Evolutionary conservation across 768 basidiomycete species (phyloP).

Genomic region (Ramaria rubella): DNA sequence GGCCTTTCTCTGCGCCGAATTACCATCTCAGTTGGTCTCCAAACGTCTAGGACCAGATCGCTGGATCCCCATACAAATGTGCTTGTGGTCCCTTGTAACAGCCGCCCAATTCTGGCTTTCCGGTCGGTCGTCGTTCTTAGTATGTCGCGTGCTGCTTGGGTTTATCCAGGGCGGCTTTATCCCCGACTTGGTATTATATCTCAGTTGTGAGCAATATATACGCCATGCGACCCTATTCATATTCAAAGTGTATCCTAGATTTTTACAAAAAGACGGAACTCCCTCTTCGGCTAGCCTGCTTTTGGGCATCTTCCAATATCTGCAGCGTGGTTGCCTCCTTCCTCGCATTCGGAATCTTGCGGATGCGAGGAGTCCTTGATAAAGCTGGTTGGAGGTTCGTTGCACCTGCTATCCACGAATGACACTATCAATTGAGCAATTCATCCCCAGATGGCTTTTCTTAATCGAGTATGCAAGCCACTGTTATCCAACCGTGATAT

Average conservation of each 20-base stretch:
- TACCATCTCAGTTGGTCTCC: constrained; percentile 57
- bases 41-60: constrained; percentile 58
- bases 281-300: constrained; percentile 47
- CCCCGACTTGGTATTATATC: constrained; percentile 54
- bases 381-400: constrained; percentile 45
- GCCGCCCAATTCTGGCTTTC: constrained; percentile 49
- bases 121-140: constrained; percentile 45
- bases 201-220: constrained; percentile 41
- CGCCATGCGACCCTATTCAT: not conserved
- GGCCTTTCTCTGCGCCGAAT: constrained; percentile 46
- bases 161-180: constrained; percentile 47
- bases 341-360: constrained; percentile 54
- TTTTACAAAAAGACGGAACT: constrained; percentile 58
- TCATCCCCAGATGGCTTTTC: constrained; percentile 45
- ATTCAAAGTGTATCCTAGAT: constrained; percentile 24
- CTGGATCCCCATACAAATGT: constrained; percentile 58
- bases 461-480: constrained; percentile 38
- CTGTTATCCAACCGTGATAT: not conserved
- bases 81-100: constrained; percentile 46
- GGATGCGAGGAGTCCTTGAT: constrained; percentile 49
- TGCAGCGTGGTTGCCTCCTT: constrained; percentile 46
- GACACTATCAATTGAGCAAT: not conserved
- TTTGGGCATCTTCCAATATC: constrained; percentile 46
- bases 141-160: constrained; percentile 43
- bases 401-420: not conserved